These are phyloP conservation scores for Zoysia pacifica DNA, from an alignment of 176 grass and related monocot species.

Conservation along the genomic window DNA sequence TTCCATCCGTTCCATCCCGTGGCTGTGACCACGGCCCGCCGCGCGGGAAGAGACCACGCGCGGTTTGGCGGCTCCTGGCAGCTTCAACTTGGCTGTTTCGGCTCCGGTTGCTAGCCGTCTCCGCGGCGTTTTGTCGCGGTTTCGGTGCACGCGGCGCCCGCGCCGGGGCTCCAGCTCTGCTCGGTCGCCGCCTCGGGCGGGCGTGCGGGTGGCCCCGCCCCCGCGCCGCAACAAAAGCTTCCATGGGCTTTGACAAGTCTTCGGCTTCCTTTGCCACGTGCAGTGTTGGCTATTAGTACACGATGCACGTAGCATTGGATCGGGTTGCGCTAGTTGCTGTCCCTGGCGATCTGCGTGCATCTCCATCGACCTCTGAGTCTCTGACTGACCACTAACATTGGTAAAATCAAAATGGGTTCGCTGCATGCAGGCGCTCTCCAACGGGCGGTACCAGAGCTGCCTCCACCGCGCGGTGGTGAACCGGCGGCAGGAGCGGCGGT, in stretches of 20 bases:
- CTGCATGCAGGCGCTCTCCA: slow-evolving; percentile 68
- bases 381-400: background rate
- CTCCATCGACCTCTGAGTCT: background rate
- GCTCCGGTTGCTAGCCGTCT: background rate
- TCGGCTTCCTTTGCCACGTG: too few relatives aligned
- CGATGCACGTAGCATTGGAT: too few relatives aligned
- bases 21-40: background rate
- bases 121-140: background rate
- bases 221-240: background rate
- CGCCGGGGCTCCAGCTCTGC: slow-evolving; percentile 11
- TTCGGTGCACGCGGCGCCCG: slow-evolving; percentile 16
- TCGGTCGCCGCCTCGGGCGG: background rate
- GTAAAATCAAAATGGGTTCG: too few relatives aligned
- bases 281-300: too few relatives aligned
- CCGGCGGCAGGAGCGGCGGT: slow-evolving; percentile 58
- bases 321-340: too few relatives aligned
- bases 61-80: background rate
- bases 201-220: background rate
- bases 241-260: background rate
- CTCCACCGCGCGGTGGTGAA: slow-evolving; percentile 91
- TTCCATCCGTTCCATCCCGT: too few relatives aligned
- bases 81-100: background rate
- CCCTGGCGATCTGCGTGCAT: too few relatives aligned
- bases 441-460: slow-evolving; percentile 93
- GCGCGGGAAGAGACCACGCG: background rate